Percentiles rank a stretch among this genome's conserved stretches.
phyloP scores from a whole-genome alignment of 1,284 basidiomycete genomes.

The Termitomyces sp. region DNA sequence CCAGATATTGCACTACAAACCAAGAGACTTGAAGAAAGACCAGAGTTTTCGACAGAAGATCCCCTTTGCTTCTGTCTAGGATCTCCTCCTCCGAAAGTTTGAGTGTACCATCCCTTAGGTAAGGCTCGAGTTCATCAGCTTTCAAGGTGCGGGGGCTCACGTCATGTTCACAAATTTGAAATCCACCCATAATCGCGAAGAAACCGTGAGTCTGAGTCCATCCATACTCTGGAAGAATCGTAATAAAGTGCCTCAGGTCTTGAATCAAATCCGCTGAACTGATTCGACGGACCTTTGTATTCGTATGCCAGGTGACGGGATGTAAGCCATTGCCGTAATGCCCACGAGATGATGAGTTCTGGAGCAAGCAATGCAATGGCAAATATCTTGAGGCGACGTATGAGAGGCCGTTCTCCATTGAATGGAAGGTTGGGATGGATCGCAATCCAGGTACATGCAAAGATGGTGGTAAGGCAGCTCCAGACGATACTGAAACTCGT shows the following conservation, averaged over 20 bases:
- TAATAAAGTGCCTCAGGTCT: not conserved
- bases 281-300: constrained; percentile 1
- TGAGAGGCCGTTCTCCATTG: constrained; percentile 3
- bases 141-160: not conserved
- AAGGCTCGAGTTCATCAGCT: not conserved
- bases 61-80: constrained; percentile 22
- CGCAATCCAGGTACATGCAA: constrained; percentile 32
- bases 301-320: constrained; percentile 7
- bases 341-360: constrained; percentile 17
- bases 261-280: not conserved
- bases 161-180: constrained; percentile 3
- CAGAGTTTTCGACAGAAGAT: constrained; percentile 14
- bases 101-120: not conserved
- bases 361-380: constrained; percentile 11
- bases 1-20: constrained; percentile 16
- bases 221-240: constrained; percentile 1
- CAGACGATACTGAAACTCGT: constrained; percentile 22
- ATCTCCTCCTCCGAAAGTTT: constrained; percentile 15
- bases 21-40: constrained; percentile 15
- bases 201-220: constrained; percentile 23
- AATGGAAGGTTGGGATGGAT: constrained; percentile 33
- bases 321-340: constrained; percentile 16
- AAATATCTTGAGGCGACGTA: constrained; percentile 11
- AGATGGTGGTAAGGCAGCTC: constrained; percentile 30
- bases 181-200: constrained; percentile 25